phyloP scores from a whole-genome alignment of 257 asterid genomes.

The Ballota nigra region DNA sequence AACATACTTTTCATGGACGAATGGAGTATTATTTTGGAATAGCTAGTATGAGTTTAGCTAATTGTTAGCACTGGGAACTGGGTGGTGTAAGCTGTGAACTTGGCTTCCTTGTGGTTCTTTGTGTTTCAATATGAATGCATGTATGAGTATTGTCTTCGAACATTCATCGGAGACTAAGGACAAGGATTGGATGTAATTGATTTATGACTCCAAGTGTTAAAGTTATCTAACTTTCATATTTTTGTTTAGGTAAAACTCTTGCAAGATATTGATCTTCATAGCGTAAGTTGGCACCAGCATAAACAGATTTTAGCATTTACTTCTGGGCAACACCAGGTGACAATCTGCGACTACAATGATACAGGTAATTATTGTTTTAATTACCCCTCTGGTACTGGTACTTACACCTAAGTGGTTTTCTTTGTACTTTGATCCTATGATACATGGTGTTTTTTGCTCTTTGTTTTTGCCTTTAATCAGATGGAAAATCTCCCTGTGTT shows the following conservation, averaged over 20 bases:
- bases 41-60: neutral
- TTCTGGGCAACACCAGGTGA: conserved; percentile 77
- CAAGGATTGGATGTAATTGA: neutral
- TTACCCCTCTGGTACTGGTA: conserved; percentile 13
- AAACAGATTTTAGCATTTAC: conserved; percentile 77
- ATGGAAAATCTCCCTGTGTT: conserved; percentile 62
- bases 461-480: conserved; percentile 35
- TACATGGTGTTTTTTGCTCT: neutral
- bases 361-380: conserved; percentile 43
- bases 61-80: neutral
- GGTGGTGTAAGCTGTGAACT: neutral
- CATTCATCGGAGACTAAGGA: neutral
- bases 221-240: neutral
- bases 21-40: neutral
- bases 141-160: neutral
- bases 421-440: neutral
- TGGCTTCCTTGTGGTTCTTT: neutral
- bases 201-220: neutral
- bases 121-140: neutral
- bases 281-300: conserved; percentile 81
- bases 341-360: conserved; percentile 77
- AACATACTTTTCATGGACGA: too few species aligned
- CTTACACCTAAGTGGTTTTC: conserved; percentile 5
- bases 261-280: conserved; percentile 59
- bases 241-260: conserved; percentile 62